Evolutionary conservation across 345 rosid genomes (phyloP).

Genomic region (Camelina hispida): DNA sequence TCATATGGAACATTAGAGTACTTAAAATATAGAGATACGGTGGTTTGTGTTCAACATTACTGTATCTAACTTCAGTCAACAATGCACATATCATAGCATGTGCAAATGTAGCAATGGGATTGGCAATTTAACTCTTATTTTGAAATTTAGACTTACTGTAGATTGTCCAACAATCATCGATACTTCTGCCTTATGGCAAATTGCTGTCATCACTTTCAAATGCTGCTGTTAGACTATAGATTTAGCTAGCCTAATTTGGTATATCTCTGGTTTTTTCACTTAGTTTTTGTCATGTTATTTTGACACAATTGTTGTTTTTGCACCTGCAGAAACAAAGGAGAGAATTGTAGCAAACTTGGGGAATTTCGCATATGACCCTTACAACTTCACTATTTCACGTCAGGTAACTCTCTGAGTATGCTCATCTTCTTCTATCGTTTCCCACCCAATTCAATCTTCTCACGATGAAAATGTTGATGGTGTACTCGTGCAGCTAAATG

Average conservation of each 20-base stretch:
- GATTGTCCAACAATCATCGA: background rate
- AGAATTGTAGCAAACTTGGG: constrained; percentile 75
- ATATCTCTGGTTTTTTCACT: constrained; percentile 14
- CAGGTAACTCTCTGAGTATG: no score
- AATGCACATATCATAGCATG: background rate
- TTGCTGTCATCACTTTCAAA: background rate
- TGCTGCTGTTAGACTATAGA: background rate
- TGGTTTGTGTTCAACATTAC: background rate
- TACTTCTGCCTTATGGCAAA: background rate
- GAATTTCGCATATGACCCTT: constrained; percentile 94
- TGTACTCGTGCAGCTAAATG: constrained; percentile 68
- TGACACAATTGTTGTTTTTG: constrained; percentile 8
- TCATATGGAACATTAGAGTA: background rate
- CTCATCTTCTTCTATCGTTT: no score
- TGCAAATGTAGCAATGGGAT: background rate
- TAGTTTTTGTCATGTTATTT: background rate
- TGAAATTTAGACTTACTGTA: background rate
- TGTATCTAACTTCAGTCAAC: background rate
- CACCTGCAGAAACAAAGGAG: constrained; percentile 71
- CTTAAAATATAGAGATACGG: background rate
- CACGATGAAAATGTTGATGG: constrained; percentile 1
- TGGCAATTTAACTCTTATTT: background rate
- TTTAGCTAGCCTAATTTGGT: background rate
- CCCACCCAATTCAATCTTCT: no score
- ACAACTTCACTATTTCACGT: constrained; percentile 72